Base-by-base conservation (phyloP, 2,329 filamentous ascomycete species). In the Orbilia brochopaga region DNA sequence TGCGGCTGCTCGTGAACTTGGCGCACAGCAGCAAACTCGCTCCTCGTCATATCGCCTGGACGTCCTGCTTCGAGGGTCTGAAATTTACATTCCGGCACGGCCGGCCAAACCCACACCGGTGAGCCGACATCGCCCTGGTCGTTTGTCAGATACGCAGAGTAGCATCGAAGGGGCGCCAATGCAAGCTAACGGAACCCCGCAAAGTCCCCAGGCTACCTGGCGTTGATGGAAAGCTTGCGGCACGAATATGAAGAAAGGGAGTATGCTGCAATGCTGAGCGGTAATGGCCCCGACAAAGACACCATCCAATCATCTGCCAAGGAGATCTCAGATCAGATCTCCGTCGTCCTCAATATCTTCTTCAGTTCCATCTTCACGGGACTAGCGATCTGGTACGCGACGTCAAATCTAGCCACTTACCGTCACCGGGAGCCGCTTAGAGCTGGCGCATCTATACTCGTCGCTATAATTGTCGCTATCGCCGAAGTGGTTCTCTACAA, bases 301-400 rank as follows among this genome's bases (percentile, higher is more conserved):
- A 52, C 27, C 3, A n/a, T 55, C 32, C 60, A 65, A 3, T 64
- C 67, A 10, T 56, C 60, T n/a, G 42, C 55, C 10, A 72, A 61
- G 24, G 67, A 72, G 10, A 37, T 72, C n/a, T 64, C 59, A 17
- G 60, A 72, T 21, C 67, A 72, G 17, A 56, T 65, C 17, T 72
- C 67, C 11, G 67, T 72, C 5, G 65, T 72, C 11, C 50, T 72
- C 23, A 72, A 72, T 27, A 32, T 72, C 17, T 24, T 72, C 0
- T 72, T 72, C 23, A 72, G 67, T 24, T 59, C 67, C 7, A 23
- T 65, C 30, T 72, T 72, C 42, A 65, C 61, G 19, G 67, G 67
- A 3, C 27, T 72, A 6, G 67, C 67, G 1, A 51, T 72, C 32
- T 72, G 67, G 67, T 72, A 65, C 44, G 67, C 67, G 19, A 72